Percentiles rank a stretch among this genome's conserved stretches.
phyloP scores from a whole-genome alignment of 1,139 yeast species.

The Pichia sp. region DNA sequence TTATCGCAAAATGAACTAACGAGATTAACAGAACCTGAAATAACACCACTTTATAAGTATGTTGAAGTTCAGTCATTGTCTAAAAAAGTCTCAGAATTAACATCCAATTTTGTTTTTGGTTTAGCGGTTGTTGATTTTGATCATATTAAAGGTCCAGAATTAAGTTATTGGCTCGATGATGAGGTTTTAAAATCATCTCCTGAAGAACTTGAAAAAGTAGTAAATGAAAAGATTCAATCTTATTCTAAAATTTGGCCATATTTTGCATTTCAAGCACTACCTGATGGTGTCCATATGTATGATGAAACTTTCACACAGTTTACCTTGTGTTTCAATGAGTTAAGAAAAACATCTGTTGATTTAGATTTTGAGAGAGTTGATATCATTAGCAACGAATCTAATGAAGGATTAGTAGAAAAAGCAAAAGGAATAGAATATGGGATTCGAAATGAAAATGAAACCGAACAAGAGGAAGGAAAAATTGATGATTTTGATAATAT shows the following conservation, averaged over 20 bases:
- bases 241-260: constrained; percentile 65
- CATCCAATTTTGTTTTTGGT: constrained; percentile 50
- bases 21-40: not conserved
- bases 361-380: constrained; percentile 23
- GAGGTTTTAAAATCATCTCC: constrained; percentile 40
- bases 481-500: constrained; percentile 5
- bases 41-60: constrained; percentile 8
- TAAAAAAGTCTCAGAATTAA: not conserved
- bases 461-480: constrained; percentile 30
- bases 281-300: constrained; percentile 89
- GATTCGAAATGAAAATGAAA: not conserved
- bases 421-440: not conserved
- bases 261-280: constrained; percentile 88
- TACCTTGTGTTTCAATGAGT: constrained; percentile 71
- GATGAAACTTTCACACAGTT: constrained; percentile 93
- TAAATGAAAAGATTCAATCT: constrained; percentile 34
- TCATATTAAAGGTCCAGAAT: constrained; percentile 91
- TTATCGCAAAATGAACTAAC: not conserved
- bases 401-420: constrained; percentile 1
- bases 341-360: constrained; percentile 38
- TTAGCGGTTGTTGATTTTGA: constrained; percentile 90
- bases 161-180: constrained; percentile 84
- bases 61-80: not conserved
- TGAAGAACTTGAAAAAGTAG: constrained; percentile 15
- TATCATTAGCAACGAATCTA: not conserved